Conservation (phyloP, 1,284 basidiomycete species). For the Phellinidium pouzarii region DNA sequence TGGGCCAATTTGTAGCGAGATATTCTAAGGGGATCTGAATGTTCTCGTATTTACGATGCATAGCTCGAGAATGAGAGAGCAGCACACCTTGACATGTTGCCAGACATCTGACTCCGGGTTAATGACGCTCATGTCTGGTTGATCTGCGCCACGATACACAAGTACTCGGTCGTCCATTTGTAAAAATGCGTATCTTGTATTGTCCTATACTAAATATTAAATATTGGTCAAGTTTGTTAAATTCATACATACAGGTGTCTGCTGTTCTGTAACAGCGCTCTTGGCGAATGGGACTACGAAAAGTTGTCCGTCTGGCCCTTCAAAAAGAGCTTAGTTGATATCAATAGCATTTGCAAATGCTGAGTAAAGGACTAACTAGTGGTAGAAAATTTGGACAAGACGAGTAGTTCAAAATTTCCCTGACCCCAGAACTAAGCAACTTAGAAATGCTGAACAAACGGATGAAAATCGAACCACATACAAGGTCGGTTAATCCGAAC, state of each 20-base stretch:
- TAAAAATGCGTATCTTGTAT: conserved; percentile 90
- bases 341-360: neutral
- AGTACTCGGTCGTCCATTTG: conserved; percentile 93
- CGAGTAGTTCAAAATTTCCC: conserved; percentile 82
- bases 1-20: conserved; percentile 89
- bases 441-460: conserved; percentile 11
- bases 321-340: neutral
- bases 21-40: conserved; percentile 78
- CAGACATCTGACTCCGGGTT: conserved; percentile 99
- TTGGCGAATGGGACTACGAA: conserved; percentile 92
- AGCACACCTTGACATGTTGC: conserved; percentile 83
- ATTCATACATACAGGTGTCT: conserved; percentile 64
- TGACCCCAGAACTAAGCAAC: conserved; percentile 77
- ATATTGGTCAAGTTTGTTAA: conserved; percentile 9
- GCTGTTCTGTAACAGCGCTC: conserved; percentile 87
- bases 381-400: conserved; percentile 47
- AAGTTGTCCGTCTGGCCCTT: conserved; percentile 62
- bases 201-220: conserved; percentile 52
- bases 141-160: conserved; percentile 95
- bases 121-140: conserved; percentile 96
- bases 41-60: neutral
- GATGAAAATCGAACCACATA: conserved; percentile 29
- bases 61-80: neutral
- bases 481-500: conserved; percentile 65
- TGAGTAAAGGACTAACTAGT: conserved; percentile 35